Conservation (phyloP, 2,329 filamentous ascomycete genomes). For the Colletotrichum sp. region DNA sequence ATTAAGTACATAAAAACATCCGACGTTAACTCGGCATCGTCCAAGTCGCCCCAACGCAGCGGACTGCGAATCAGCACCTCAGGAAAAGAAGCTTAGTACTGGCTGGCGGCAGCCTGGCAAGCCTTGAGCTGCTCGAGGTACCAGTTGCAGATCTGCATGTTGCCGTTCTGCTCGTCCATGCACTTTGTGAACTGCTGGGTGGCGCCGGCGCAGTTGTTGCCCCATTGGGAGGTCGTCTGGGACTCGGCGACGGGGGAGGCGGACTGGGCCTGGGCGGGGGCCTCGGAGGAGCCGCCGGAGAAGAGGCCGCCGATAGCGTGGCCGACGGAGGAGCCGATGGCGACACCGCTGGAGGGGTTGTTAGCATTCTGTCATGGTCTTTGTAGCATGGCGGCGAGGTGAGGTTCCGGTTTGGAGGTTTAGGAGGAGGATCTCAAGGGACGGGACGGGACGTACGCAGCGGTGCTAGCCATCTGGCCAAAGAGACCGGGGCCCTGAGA, state of each 20-base stretch:
- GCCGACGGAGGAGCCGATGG: conserved; percentile 92
- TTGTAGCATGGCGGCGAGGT: too few species aligned
- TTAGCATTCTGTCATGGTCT: not conserved
- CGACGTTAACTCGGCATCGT: not conserved
- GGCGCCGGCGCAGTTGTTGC: conserved; percentile 77
- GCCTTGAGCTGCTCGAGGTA: conserved; percentile 97
- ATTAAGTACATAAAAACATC: conserved; percentile 14
- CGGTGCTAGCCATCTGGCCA: conserved; percentile 96
- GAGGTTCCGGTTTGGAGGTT: not conserved
- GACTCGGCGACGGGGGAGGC: conserved; percentile 46
- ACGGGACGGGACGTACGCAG: conserved; percentile 76
- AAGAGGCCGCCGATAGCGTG: conserved; percentile 93
- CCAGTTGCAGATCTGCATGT: conserved; percentile 96
- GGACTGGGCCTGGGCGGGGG: conserved; percentile 43
- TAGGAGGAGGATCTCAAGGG: not conserved
- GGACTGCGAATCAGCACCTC: not conserved
- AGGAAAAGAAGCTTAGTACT: conserved; percentile 58
- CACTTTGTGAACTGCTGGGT: conserved; percentile 90
- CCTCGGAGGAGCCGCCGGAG: conserved; percentile 65
- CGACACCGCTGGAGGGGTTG: conserved; percentile 75
- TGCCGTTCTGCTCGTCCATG: conserved; percentile 93
- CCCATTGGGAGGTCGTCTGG: conserved; percentile 47
- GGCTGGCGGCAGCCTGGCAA: conserved; percentile 78
- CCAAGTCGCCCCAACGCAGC: not conserved
- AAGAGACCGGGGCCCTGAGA: conserved; percentile 84